phyloP scores from a whole-genome alignment of 306 rosid genomes.

The Senna tora region DNA sequence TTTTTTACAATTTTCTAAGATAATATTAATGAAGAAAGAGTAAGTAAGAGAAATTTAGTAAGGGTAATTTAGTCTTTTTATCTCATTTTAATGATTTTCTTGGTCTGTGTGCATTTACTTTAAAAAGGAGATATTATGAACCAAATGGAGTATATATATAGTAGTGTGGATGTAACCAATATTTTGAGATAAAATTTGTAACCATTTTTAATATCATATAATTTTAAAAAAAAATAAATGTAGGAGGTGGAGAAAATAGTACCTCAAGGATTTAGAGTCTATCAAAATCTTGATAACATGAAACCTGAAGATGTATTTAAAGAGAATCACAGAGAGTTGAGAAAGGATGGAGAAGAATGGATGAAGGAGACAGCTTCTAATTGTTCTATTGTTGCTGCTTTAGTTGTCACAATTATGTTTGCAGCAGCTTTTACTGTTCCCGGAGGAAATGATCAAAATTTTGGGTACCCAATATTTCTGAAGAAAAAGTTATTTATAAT shows the following conservation, averaged over 20 bases:
- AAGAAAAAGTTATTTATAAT: background rate
- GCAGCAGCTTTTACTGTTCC: background rate
- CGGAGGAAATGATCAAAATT: background rate
- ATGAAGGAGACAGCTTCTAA: conserved; percentile 12
- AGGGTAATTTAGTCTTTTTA: no score
- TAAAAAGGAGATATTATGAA: no score
- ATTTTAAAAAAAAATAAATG: no score
- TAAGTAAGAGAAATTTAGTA: no score
- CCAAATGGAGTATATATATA: no score
- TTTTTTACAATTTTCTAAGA: no score
- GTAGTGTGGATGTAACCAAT: no score
- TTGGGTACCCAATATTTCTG: conserved; percentile 5
- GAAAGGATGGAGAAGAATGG: conserved; percentile 24
- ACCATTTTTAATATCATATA: no score
- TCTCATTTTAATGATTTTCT: no score
- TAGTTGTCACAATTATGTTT: background rate
- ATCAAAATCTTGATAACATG: background rate
- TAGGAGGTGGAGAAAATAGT: conserved; percentile 8
- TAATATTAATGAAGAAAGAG: no score
- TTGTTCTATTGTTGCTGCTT: background rate
- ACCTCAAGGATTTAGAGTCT: background rate
- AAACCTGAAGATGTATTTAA: background rate
- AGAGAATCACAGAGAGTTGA: background rate
- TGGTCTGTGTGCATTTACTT: no score
- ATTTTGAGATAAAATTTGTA: no score